Conservation (phyloP, 2,329 filamentous ascomycete species). For the Xylaria sp. region DNA sequence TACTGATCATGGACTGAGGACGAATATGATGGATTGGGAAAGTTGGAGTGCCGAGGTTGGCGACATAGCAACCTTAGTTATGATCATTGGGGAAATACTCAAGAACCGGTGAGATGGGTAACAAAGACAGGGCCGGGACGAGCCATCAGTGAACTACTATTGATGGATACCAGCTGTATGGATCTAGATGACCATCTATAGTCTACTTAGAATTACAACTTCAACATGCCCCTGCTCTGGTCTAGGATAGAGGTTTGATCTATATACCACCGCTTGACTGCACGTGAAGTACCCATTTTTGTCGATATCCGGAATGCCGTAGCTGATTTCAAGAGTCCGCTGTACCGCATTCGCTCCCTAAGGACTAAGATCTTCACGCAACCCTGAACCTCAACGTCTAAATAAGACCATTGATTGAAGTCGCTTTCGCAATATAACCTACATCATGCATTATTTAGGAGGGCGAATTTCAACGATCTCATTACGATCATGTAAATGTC, state of each 20-base stretch:
- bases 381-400: not conserved
- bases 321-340: not conserved
- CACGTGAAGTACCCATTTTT: no score
- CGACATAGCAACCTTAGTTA: conserved; percentile 15
- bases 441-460: not conserved
- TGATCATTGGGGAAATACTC: conserved; percentile 21
- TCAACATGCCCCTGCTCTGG: no score
- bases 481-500: not conserved
- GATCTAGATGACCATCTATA: no score
- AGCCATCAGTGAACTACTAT: no score
- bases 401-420: not conserved
- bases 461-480: not conserved
- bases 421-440: not conserved
- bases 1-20: not conserved
- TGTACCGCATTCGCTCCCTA: not conserved
- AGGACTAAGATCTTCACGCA: not conserved
- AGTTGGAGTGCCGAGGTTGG: conserved; percentile 23
- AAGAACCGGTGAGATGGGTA: not conserved
- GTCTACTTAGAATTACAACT: no score
- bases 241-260: no score
- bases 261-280: no score
- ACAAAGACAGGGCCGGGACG: not conserved
- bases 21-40: conserved; percentile 14
- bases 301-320: no score
- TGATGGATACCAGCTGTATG: no score